Percentiles rank a stretch among this genome's conserved stretches.
These are phyloP conservation scores for Botrytis galanthina DNA, from an alignment of 2,329 filamentous ascomycete genomes.

Conservation along the genomic window DNA sequence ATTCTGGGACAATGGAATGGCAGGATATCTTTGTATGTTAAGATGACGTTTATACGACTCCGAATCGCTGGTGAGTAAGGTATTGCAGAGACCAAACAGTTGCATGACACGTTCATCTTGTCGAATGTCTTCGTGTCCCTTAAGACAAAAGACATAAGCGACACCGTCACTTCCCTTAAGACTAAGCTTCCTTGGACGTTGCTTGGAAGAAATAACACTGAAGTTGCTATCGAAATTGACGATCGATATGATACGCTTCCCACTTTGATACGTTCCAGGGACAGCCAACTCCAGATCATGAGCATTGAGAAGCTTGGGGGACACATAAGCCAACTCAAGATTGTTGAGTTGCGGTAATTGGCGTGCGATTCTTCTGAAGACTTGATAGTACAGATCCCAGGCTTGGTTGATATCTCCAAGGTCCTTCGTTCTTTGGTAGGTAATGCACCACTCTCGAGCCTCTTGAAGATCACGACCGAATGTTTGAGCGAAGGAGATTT, in stretches of 20 bases:
- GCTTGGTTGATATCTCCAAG: constrained; percentile 95
- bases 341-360: constrained; percentile 91
- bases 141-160: constrained; percentile 84
- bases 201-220: constrained; percentile 93
- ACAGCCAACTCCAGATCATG: constrained; percentile 87
- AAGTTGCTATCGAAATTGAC: constrained; percentile 86
- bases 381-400: constrained; percentile 98
- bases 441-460: constrained; percentile 91
- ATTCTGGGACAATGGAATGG: constrained; percentile 95
- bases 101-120: constrained; percentile 99
- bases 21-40: constrained; percentile 91
- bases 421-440: constrained; percentile 85
- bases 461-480: constrained; percentile 95
- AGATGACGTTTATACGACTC: constrained; percentile 97
- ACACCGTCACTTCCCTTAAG: constrained; percentile 86
- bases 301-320: constrained; percentile 83
- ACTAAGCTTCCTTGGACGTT: constrained; percentile 85
- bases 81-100: constrained; percentile 96
- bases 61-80: constrained; percentile 85
- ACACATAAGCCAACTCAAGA: constrained; percentile 94
- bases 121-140: constrained; percentile 98
- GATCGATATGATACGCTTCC: constrained; percentile 76
- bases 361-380: constrained; percentile 91
- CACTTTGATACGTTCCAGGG: constrained; percentile 89
- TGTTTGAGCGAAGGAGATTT: constrained; percentile 96